phyloP scores from a whole-genome alignment of 768 basidiomycete genomes.

The Suillus paluster region DNA sequence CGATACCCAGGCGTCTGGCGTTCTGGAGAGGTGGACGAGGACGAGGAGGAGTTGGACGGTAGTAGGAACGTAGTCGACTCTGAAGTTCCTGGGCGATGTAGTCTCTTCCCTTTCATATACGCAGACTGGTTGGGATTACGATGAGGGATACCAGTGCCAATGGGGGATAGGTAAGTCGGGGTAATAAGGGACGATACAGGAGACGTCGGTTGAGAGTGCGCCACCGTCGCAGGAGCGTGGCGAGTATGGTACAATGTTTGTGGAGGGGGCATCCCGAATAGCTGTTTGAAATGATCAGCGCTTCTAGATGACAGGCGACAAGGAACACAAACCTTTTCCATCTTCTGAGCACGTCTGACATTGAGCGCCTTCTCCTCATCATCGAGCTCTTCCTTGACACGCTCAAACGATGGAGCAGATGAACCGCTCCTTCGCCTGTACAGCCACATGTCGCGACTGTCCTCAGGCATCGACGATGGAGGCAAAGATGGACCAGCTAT shows the following conservation, averaged over 20 bases:
- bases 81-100: conserved; percentile 58
- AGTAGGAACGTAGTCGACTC: conserved; percentile 65
- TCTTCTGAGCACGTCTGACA: conserved; percentile 80
- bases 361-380: conserved; percentile 78
- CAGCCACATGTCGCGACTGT: conserved; percentile 46
- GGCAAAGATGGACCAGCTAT: conserved; percentile 37
- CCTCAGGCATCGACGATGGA: conserved; percentile 32
- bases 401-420: conserved; percentile 54
- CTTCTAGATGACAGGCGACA: neutral
- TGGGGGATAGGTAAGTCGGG: conserved; percentile 23
- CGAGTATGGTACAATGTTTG: conserved; percentile 79
- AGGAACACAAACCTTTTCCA: conserved; percentile 71
- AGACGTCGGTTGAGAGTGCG: conserved; percentile 33
- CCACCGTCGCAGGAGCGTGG: conserved; percentile 41
- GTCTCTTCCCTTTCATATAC: conserved; percentile 50
- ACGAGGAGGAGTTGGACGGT: conserved; percentile 26
- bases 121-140: conserved; percentile 55
- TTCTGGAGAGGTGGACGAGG: conserved; percentile 19
- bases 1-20: conserved; percentile 19
- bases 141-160: conserved; percentile 23
- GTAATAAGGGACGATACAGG: conserved; percentile 15
- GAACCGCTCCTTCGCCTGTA: conserved; percentile 59
- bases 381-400: conserved; percentile 71
- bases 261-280: conserved; percentile 83
- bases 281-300: conserved; percentile 43